These are phyloP conservation scores for Hordeum pubiflorum DNA, from an alignment of 202 grass and related monocot genomes.

Conservation along the genomic window DNA sequence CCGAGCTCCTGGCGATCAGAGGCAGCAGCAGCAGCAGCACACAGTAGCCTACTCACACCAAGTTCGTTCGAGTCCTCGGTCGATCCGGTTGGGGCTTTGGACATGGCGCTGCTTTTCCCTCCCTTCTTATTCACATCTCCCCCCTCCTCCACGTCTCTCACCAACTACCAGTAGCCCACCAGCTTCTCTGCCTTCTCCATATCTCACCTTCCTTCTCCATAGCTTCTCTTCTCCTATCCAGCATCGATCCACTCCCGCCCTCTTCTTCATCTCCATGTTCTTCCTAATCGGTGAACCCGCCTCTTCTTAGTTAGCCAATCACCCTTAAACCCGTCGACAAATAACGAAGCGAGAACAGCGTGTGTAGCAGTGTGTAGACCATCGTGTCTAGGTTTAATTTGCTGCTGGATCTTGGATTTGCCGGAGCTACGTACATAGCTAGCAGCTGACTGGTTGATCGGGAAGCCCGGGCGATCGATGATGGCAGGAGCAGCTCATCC, in stretches of 20 bases:
- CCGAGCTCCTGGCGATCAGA: neutral
- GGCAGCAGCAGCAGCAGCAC: neutral
- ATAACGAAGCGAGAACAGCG: neutral
- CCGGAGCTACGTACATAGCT: neutral
- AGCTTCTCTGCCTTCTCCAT: neutral
- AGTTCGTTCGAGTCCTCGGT: no score
- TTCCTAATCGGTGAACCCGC: neutral
- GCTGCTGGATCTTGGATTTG: neutral
- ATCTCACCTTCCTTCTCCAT: neutral
- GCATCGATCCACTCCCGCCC: neutral
- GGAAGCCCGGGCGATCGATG: neutral
- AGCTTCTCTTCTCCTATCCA: neutral
- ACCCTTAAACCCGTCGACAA: neutral
- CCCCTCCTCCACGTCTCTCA: constrained; percentile 39
- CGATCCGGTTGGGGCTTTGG: neutral
- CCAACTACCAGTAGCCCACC: constrained; percentile 17
- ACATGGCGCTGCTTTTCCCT: constrained; percentile 22
- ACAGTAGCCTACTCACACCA: neutral
- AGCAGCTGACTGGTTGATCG: neutral
- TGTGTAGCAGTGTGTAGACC: neutral
- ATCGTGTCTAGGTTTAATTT: neutral
- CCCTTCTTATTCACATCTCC: constrained; percentile 61
- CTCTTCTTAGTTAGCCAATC: neutral
- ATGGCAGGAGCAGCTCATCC: constrained; percentile 51
- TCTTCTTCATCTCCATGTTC: neutral